Percentiles rank a stretch among this genome's conserved stretches.
These are phyloP conservation scores for Ustilago hordei DNA, from an alignment of 1,284 basidiomycete species.

Conservation along the genomic window DNA sequence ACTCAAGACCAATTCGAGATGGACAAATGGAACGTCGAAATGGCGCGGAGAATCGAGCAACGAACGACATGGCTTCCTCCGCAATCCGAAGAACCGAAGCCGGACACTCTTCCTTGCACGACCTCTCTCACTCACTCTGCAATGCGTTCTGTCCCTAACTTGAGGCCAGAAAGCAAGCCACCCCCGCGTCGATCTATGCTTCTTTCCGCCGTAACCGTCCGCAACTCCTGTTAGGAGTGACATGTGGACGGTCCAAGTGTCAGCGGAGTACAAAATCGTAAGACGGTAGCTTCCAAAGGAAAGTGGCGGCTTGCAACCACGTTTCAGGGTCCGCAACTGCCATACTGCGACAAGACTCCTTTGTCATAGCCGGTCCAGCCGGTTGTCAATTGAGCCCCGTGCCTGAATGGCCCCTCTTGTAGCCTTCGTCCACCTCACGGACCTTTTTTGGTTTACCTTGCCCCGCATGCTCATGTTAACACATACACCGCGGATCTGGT, in stretches of 20 bases:
- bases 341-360: neutral
- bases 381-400: neutral
- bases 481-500: neutral
- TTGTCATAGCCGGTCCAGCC: constrained; percentile 8
- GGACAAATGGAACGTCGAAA: neutral
- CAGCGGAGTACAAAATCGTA: neutral
- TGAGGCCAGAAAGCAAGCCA: neutral
- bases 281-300: neutral
- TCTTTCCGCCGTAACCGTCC: neutral
- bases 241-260: neutral
- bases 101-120: no score
- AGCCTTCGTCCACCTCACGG: neutral
- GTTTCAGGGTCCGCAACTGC: neutral
- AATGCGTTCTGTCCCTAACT: constrained; percentile 8
- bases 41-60: neutral
- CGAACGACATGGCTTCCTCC: neutral
- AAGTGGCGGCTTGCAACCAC: neutral
- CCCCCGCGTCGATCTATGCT: constrained; percentile 22
- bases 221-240: neutral
- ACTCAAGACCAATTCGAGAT: neutral
- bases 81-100: constrained; percentile 4
- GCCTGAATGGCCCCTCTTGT: neutral
- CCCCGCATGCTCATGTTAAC: neutral
- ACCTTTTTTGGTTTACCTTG: constrained; percentile 13
- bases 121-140: neutral